Conservation (phyloP, 306 rosid genomes). For the Corylus avellana region DNA sequence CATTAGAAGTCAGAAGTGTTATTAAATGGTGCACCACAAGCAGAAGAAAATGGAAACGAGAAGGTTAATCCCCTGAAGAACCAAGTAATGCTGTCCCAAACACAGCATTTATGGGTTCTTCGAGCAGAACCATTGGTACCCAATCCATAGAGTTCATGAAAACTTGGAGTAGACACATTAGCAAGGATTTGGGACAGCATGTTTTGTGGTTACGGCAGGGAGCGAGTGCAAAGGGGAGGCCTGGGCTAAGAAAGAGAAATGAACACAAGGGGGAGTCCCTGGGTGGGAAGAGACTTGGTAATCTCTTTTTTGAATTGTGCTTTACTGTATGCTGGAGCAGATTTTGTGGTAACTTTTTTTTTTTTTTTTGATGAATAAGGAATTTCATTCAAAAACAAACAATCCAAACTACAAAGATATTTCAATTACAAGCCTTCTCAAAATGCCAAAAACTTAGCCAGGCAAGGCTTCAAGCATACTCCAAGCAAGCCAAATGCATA, state of each 20-base stretch:
- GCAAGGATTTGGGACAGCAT: too few relatives aligned
- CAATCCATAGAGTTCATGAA: constrained; percentile 54
- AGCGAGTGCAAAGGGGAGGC: constrained; percentile 92
- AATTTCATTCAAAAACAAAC: too few relatives aligned
- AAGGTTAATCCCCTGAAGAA: constrained; percentile 63
- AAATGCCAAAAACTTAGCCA: too few relatives aligned
- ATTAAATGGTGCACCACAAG: constrained; percentile 56
- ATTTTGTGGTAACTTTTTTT: constrained; percentile 31
- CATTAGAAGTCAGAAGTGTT: constrained; percentile 75
- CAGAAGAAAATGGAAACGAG: constrained; percentile 76
- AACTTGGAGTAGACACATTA: constrained; percentile 79
- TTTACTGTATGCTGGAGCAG: constrained; percentile 34
- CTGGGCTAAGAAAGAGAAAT: constrained; percentile 80
- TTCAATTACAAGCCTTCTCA: too few relatives aligned
- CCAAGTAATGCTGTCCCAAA: constrained; percentile 60
- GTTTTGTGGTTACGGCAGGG: constrained; percentile 83
- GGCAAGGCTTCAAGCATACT: too few relatives aligned
- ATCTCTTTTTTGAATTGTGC: constrained; percentile 9
- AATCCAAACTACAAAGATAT: too few relatives aligned
- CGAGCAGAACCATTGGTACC: constrained; percentile 50
- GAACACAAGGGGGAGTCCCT: constrained; percentile 19
- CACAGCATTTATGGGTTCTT: constrained; percentile 90
- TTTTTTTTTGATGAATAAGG: too few relatives aligned
- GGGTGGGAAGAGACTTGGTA: constrained; percentile 5
- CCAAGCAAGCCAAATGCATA: too few relatives aligned